phyloP scores from a whole-genome alignment of 305 asterid species.

The Striga hermonthica region DNA sequence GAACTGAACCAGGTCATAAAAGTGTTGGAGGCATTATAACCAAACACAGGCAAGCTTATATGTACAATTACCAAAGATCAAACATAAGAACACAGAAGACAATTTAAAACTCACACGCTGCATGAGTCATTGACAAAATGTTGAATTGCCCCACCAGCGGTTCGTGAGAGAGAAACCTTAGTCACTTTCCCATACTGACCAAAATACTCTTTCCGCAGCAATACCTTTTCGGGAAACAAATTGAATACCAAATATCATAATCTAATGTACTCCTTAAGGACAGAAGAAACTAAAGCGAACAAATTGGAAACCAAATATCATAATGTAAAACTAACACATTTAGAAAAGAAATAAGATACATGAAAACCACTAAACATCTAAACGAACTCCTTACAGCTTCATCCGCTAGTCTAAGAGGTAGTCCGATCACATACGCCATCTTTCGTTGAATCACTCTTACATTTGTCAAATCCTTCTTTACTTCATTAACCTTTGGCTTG shows the following conservation, averaged over 20 bases:
- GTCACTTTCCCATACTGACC: slow-evolving; percentile 94
- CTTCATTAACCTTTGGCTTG: slow-evolving; percentile 76
- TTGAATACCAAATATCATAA: too few relatives aligned
- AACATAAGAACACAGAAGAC: slow-evolving; percentile 25
- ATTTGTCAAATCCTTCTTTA: slow-evolving; percentile 76
- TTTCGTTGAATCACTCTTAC: slow-evolving; percentile 93
- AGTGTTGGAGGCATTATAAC: slow-evolving; percentile 13
- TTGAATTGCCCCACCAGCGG: slow-evolving; percentile 92
- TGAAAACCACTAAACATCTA: slow-evolving; percentile 1
- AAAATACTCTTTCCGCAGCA: slow-evolving; percentile 80
- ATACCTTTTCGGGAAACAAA: slow-evolving; percentile 48
- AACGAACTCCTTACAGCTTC: slow-evolving; percentile 65
- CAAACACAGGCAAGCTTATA: slow-evolving; percentile 7
- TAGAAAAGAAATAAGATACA: slow-evolving; percentile 13
- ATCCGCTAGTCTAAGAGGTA: slow-evolving; percentile 87
- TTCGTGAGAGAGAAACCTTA: slow-evolving; percentile 87
- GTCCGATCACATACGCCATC: slow-evolving; percentile 93
- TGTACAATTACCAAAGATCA: not conserved
- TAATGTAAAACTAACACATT: slow-evolving; percentile 22
- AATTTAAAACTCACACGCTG: slow-evolving; percentile 73
- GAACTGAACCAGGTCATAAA: slow-evolving; percentile 20
- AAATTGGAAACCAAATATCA: slow-evolving; percentile 10
- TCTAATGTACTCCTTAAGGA: slow-evolving; percentile 22
- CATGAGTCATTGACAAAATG: slow-evolving; percentile 83
- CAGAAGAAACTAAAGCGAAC: slow-evolving; percentile 23